Percentiles rank a stretch among this genome's conserved stretches.
Conservation (phyloP, 805 yeast species). For the Yarrowia osloensis region DNA sequence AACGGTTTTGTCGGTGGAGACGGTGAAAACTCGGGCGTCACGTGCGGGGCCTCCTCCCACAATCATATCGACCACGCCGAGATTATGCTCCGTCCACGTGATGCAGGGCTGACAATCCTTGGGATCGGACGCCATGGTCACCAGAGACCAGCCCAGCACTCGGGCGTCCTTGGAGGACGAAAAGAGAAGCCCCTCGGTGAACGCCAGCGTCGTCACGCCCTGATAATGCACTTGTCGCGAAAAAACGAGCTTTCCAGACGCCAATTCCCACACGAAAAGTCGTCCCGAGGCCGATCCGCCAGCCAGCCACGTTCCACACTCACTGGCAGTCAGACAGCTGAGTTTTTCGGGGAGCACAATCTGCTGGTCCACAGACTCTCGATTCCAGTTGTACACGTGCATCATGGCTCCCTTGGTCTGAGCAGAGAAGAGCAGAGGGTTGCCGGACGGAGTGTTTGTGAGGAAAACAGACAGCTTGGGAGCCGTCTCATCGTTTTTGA, state of each 20-base stretch:
- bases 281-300: constrained; percentile 79
- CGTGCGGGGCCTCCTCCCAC: constrained; percentile 53
- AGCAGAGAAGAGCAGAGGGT: constrained; percentile 46
- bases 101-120: constrained; percentile 39
- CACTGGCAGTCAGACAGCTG: constrained; percentile 54
- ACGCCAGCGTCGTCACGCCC: constrained; percentile 58
- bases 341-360: constrained; percentile 83
- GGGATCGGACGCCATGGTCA: constrained; percentile 44
- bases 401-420: constrained; percentile 72
- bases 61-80: constrained; percentile 54
- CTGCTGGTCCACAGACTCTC: constrained; percentile 69
- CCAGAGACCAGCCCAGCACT: constrained; percentile 72
- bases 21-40: constrained; percentile 67
- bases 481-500: constrained; percentile 14
- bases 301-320: constrained; percentile 51
- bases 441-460: constrained; percentile 15
- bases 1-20: constrained; percentile 72
- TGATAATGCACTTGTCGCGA: constrained; percentile 88
- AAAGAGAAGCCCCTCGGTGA: constrained; percentile 64
- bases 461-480: constrained; percentile 32
- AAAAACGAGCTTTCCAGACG: constrained; percentile 69
- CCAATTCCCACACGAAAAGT: constrained; percentile 80
- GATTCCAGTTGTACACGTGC: constrained; percentile 69
- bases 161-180: constrained; percentile 85
- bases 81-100: constrained; percentile 44